A percentile compares a stretch with the other conserved stretches of the same genome.
Evolutionary conservation across 1,284 basidiomycete species (phyloP).

Genomic region (Malassezia obtusa): DNA sequence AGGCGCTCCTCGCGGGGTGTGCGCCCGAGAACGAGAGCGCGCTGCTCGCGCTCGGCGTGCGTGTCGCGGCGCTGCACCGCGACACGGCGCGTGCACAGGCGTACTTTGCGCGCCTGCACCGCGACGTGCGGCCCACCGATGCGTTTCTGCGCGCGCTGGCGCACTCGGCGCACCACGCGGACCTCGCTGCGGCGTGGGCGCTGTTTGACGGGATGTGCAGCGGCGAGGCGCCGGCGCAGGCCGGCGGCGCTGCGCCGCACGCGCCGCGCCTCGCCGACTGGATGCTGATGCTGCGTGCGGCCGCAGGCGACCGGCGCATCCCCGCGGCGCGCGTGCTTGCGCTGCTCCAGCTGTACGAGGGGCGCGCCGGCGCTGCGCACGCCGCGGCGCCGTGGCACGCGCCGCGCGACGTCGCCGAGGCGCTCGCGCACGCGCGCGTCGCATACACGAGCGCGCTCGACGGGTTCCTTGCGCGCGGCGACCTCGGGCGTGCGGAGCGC

Average conservation of each 20-base stretch:
- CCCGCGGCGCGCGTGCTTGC: constrained; percentile 2
- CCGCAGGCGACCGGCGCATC: constrained; percentile 12
- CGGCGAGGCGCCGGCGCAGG: neutral
- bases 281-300: constrained; percentile 17
- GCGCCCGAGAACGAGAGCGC: neutral
- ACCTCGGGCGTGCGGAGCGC: constrained; percentile 3
- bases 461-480: constrained; percentile 8
- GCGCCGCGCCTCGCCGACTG: constrained; percentile 7
- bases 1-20: neutral
- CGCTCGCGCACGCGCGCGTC: constrained; percentile 3
- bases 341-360: constrained; percentile 10
- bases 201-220: constrained; percentile 6
- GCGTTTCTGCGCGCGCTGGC: constrained; percentile 14
- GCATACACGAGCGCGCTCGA: constrained; percentile 12
- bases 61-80: constrained; percentile 6
- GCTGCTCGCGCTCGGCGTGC: constrained; percentile 8
- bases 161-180: neutral
- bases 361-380: neutral
- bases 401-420: neutral
- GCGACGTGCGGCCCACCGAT: neutral
- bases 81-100: neutral
- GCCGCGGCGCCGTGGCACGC: constrained; percentile 1
- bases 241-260: neutral
- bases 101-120: constrained; percentile 3
- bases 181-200: constrained; percentile 12